Conservation (phyloP, 2,329 filamentous ascomycete species). For the Thielaviopsis punctulata region DNA sequence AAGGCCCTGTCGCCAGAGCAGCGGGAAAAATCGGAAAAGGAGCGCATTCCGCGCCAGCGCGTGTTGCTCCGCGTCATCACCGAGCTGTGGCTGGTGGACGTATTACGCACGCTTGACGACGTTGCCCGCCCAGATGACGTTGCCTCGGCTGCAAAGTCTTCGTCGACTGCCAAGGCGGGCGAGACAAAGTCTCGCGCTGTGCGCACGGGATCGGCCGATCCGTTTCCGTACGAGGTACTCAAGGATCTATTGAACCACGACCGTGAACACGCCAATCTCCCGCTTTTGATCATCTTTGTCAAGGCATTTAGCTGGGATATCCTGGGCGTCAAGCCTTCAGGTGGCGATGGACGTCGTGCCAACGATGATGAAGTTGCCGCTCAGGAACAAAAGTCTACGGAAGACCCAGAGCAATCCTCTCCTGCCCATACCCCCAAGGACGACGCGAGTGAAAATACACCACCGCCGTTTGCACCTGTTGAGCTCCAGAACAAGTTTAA, state of each 20-base stretch:
- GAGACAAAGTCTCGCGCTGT: slow-evolving; percentile 38
- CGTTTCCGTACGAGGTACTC: slow-evolving; percentile 90
- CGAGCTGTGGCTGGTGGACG: slow-evolving; percentile 86
- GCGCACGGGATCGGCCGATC: slow-evolving; percentile 57
- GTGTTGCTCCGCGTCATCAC: slow-evolving; percentile 78
- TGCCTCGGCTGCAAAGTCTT: slow-evolving; percentile 38
- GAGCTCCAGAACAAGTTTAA: slow-evolving; percentile 75
- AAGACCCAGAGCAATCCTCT: slow-evolving; percentile 11
- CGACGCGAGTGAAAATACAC: slow-evolving; percentile 27
- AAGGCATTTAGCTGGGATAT: slow-evolving; percentile 96
- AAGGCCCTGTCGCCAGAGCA: slow-evolving; percentile 67
- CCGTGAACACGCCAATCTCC: slow-evolving; percentile 77
- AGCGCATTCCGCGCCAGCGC: slow-evolving; percentile 71
- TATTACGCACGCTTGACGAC: slow-evolving; percentile 63
- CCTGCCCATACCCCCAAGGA: slow-evolving; percentile 11
- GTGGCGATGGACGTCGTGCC: slow-evolving; percentile 64
- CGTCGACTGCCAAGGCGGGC: slow-evolving; percentile 34
- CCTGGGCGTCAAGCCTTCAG: slow-evolving; percentile 56
- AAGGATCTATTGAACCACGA: slow-evolving; percentile 93
- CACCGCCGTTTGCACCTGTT: slow-evolving; percentile 55
- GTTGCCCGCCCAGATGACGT: slow-evolving; percentile 44
- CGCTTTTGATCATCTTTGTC: slow-evolving; percentile 83
- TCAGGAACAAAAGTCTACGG: slow-evolving; percentile 2
- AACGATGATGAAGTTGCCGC: slow-evolving; percentile 56
- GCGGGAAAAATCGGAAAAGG: slow-evolving; percentile 89